A percentile compares a stretch with the other conserved stretches of the same genome.
These are phyloP conservation scores for Colletotrichum sp. DNA, from an alignment of 2,329 filamentous ascomycete genomes.

Conservation along the genomic window DNA sequence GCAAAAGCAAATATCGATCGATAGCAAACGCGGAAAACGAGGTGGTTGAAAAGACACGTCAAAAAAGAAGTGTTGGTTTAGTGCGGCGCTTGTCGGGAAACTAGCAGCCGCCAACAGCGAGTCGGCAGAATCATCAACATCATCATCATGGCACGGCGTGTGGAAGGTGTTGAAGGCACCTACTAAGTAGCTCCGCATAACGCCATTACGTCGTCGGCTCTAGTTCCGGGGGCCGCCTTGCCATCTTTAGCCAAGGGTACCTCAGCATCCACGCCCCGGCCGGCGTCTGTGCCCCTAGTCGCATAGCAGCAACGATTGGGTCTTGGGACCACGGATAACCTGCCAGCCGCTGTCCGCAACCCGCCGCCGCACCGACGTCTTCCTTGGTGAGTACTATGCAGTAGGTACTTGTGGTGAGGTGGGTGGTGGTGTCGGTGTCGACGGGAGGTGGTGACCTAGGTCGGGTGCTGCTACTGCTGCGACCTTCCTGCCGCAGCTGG, in stretches of 20 bases:
- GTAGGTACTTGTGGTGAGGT: neutral
- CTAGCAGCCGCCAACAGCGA: neutral
- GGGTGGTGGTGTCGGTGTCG: neutral
- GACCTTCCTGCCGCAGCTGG: neutral
- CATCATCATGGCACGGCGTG: neutral
- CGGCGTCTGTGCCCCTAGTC: neutral
- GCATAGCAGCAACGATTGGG: neutral
- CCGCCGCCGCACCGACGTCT: neutral
- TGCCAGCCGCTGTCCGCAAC: neutral
- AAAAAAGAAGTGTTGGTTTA: neutral
- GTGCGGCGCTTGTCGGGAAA: neutral
- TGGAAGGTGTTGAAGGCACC: neutral
- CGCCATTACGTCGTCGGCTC: conserved; percentile 19
- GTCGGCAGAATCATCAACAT: neutral
- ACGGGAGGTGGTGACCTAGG: neutral
- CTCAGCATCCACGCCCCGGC: neutral
- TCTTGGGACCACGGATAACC: neutral
- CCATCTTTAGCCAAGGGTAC: neutral
- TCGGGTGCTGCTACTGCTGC: neutral
- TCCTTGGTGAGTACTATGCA: neutral
- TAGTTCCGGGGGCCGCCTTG: neutral
- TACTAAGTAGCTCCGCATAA: neutral
- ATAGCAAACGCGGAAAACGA: neutral
- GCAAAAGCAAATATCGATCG: neutral
- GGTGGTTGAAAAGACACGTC: neutral